These are phyloP conservation scores for Yamadazyma sp. DNA, from an alignment of 805 yeast species.

Conservation along the genomic window DNA sequence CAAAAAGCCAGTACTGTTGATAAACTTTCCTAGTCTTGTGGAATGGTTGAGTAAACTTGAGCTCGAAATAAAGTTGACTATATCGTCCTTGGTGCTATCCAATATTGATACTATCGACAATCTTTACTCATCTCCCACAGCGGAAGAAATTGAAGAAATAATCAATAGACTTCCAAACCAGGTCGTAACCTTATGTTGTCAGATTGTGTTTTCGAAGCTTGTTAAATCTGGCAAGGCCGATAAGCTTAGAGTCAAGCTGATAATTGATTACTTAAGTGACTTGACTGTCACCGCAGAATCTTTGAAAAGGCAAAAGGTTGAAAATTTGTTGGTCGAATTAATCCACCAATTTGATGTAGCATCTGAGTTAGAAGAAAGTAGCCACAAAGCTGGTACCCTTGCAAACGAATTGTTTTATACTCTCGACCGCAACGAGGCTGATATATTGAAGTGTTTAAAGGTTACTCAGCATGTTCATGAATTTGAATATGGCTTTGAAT, in stretches of 20 bases:
- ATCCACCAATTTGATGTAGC: constrained; percentile 55
- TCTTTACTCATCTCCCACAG: background rate
- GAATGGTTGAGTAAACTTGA: constrained; percentile 70
- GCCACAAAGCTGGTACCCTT: constrained; percentile 1
- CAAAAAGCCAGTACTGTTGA: constrained; percentile 41
- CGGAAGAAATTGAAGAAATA: constrained; percentile 23
- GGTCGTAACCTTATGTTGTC: constrained; percentile 51
- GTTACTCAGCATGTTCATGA: constrained; percentile 54
- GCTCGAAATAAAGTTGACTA: constrained; percentile 45
- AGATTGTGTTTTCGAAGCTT: constrained; percentile 52
- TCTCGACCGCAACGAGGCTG: constrained; percentile 13
- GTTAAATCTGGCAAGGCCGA: constrained; percentile 28
- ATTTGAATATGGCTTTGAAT: constrained; percentile 76
- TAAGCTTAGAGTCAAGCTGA: background rate
- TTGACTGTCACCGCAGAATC: background rate
- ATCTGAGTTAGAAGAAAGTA: background rate
- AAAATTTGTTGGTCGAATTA: constrained; percentile 64
- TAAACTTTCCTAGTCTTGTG: constrained; percentile 43
- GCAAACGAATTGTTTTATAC: constrained; percentile 12
- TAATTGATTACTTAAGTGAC: background rate
- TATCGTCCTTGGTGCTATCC: constrained; percentile 34
- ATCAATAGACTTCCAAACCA: constrained; percentile 54
- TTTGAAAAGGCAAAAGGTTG: constrained; percentile 35
- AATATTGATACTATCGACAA: background rate
- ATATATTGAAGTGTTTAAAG: constrained; percentile 32